These are phyloP conservation scores for Chlamydomonas reinhardtii DNA, from an alignment of 163 green algal genomes.

Conservation along the genomic window DNA sequence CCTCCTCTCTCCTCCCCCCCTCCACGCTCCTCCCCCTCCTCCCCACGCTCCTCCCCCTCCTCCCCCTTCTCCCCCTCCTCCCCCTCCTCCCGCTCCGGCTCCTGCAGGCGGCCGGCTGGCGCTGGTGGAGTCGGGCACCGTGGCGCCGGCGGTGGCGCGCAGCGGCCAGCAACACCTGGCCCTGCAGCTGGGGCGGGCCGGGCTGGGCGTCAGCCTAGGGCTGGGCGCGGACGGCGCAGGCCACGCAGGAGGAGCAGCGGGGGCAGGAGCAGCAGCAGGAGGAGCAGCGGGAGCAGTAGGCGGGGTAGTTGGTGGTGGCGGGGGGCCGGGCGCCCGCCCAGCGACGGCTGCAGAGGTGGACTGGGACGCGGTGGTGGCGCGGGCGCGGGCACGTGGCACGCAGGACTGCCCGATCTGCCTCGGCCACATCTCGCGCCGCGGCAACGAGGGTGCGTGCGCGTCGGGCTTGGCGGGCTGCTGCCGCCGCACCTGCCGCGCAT, in stretches of 20 bases:
- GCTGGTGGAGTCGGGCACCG: too few relatives aligned
- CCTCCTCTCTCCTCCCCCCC: too few relatives aligned
- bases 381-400: slow-evolving; percentile 29
- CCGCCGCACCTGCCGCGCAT: too few relatives aligned
- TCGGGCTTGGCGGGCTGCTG: too few relatives aligned
- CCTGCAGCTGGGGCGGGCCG: too few relatives aligned
- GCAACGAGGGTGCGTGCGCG: slow-evolving; percentile 12
- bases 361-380: slow-evolving; percentile 51
- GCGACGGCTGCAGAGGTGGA: slow-evolving; percentile 49
- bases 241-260: not conserved
- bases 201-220: not conserved
- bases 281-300: not conserved
- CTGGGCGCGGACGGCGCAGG: not conserved
- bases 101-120: too few relatives aligned
- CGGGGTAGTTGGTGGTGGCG: not conserved
- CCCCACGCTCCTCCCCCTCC: too few relatives aligned
- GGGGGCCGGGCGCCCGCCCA: not conserved
- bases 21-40: too few relatives aligned
- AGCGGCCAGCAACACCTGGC: too few relatives aligned
- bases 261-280: not conserved
- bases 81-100: too few relatives aligned
- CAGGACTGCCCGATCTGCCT: slow-evolving; percentile 69
- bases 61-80: too few relatives aligned
- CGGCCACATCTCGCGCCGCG: slow-evolving; percentile 15
- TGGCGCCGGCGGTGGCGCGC: too few relatives aligned